Evolutionary conservation across 2,329 filamentous ascomycete species (phyloP).

Genomic region (Botryotinia convoluta): DNA sequence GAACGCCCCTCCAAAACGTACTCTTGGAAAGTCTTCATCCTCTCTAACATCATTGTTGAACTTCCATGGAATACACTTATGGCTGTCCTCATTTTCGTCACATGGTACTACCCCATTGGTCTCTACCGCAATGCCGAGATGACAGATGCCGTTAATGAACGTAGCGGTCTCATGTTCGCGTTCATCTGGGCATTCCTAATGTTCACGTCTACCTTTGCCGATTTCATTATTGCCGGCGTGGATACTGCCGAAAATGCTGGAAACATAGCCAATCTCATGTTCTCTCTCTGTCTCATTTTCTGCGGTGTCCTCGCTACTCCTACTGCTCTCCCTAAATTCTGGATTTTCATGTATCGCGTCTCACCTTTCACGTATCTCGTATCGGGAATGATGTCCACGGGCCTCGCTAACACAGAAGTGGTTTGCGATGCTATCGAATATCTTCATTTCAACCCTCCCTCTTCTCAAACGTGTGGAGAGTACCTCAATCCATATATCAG

Average conservation of each 20-base stretch:
- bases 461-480: slow-evolving; percentile 54
- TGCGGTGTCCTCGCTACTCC: slow-evolving; percentile 70
- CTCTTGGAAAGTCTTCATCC: slow-evolving; percentile 64
- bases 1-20: slow-evolving; percentile 79
- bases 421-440: slow-evolving; percentile 68
- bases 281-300: slow-evolving; percentile 73
- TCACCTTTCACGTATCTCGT: slow-evolving; percentile 83
- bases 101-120: slow-evolving; percentile 84
- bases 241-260: slow-evolving; percentile 73
- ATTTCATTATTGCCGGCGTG: slow-evolving; percentile 73
- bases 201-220: slow-evolving; percentile 78
- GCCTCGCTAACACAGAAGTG: slow-evolving; percentile 65
- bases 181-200: slow-evolving; percentile 73
- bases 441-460: slow-evolving; percentile 61
- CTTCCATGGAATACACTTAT: slow-evolving; percentile 77
- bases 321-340: slow-evolving; percentile 65
- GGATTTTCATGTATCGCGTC: slow-evolving; percentile 82
- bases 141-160: slow-evolving; percentile 60
- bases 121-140: slow-evolving; percentile 62
- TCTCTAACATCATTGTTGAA: slow-evolving; percentile 77
- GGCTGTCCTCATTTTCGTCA: slow-evolving; percentile 71
- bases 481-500: slow-evolving; percentile 56
- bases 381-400: slow-evolving; percentile 66
- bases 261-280: slow-evolving; percentile 73
- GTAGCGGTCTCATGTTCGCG: slow-evolving; percentile 77